Conservation (phyloP, 768 basidiomycete species). For the Lentinula aciculospora region DNA sequence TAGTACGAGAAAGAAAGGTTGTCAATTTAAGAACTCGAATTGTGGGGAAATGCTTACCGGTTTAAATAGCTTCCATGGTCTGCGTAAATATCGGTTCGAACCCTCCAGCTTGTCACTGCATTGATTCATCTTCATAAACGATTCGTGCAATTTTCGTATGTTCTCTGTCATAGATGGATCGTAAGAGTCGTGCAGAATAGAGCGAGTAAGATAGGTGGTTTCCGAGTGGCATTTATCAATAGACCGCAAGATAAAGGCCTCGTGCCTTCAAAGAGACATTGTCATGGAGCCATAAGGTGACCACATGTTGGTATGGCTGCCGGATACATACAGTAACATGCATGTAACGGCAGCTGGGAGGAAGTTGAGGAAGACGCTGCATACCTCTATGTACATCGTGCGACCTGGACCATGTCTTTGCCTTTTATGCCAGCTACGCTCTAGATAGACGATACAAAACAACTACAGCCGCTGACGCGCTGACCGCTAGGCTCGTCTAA, state of each 20-base stretch:
- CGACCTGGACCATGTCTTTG: too few relatives aligned
- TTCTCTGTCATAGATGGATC: background rate
- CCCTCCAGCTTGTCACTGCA: background rate
- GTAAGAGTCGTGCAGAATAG: background rate
- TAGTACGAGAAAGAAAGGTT: background rate
- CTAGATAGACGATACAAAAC: too few relatives aligned
- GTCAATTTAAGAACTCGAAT: background rate
- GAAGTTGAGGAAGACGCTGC: too few relatives aligned
- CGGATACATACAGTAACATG: too few relatives aligned
- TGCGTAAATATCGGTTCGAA: background rate
- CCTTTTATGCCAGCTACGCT: too few relatives aligned
- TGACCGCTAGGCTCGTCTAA: too few relatives aligned
- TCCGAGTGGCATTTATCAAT: background rate
- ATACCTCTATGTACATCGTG: too few relatives aligned
- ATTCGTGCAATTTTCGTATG: background rate
- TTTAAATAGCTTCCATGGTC: conserved; percentile 1
- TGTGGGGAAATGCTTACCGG: background rate
- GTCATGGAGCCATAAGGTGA: too few relatives aligned
- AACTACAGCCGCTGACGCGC: too few relatives aligned
- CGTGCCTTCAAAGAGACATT: background rate
- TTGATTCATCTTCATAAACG: background rate
- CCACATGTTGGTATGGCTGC: too few relatives aligned
- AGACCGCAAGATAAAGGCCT: background rate
- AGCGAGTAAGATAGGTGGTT: background rate
- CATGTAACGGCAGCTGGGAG: too few relatives aligned